Percentiles rank a stretch among this genome's conserved stretches.
Conservation (phyloP, 2,329 filamentous ascomycete species). For the Grosmannia serpens region DNA sequence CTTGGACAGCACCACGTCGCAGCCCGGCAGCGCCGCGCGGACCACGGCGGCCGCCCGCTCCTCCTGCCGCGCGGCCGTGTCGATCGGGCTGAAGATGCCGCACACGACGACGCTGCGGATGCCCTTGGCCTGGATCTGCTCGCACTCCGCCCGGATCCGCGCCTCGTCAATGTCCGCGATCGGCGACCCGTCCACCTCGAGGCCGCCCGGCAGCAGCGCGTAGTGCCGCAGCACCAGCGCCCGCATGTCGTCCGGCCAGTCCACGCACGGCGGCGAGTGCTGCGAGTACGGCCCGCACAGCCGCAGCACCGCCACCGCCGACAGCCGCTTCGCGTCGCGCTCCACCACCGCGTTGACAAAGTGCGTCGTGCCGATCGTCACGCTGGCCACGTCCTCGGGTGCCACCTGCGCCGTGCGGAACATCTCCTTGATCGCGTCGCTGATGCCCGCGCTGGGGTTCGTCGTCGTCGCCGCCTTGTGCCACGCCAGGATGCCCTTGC, state of each 20-base stretch:
- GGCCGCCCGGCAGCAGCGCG: constrained; percentile 34
- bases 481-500: constrained; percentile 9
- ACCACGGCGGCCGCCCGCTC: constrained; percentile 33
- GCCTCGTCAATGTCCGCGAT: constrained; percentile 33
- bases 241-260: constrained; percentile 40
- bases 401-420: neutral
- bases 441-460: constrained; percentile 10
- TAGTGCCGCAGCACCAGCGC: constrained; percentile 33
- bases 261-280: constrained; percentile 36
- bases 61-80: constrained; percentile 35
- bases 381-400: constrained; percentile 6
- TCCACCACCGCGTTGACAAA: constrained; percentile 16
- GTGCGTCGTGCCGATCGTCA: constrained; percentile 15
- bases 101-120: constrained; percentile 36
- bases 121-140: constrained; percentile 25
- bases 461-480: constrained; percentile 9
- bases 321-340: constrained; percentile 13
- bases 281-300: constrained; percentile 37
- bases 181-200: constrained; percentile 38
- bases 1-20: constrained; percentile 37
- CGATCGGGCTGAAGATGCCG: constrained; percentile 42
- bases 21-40: constrained; percentile 24
- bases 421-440: constrained; percentile 8
- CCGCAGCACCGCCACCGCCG: constrained; percentile 21
- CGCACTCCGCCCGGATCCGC: constrained; percentile 28